Evolutionary conservation across 495 filamentous ascomycete species (phyloP).

Genomic region (Darksidea phi): DNA sequence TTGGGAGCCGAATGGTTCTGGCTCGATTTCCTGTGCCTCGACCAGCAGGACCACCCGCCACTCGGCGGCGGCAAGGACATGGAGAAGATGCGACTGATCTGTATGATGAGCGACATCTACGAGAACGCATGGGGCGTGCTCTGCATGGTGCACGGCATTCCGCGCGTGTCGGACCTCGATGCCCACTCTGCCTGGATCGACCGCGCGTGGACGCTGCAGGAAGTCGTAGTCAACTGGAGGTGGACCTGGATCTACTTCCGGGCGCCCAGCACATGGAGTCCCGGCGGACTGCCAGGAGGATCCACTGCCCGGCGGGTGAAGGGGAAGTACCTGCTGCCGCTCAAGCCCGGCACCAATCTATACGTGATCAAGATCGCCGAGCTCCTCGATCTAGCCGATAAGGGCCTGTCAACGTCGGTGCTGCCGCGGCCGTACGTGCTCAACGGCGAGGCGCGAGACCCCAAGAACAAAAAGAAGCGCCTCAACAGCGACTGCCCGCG

Average conservation of each 20-base stretch:
- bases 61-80: constrained; percentile 1
- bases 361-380: neutral
- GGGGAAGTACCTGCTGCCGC: constrained; percentile 1
- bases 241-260: constrained; percentile 4
- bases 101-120: constrained; percentile 6
- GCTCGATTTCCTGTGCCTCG: constrained; percentile 9
- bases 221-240: constrained; percentile 3
- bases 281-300: constrained; percentile 1
- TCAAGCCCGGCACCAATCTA: neutral
- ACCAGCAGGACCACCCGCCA: constrained; percentile 2
- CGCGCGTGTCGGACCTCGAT: neutral
- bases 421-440: neutral
- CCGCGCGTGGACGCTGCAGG: constrained; percentile 8
- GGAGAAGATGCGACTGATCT: neutral
- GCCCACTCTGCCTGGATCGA: too few relatives aligned
- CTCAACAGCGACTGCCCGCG: constrained; percentile 2
- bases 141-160: constrained; percentile 6
- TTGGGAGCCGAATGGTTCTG: constrained; percentile 3
- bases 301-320: neutral
- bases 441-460: neutral
- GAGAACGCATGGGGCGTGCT: constrained; percentile 5
- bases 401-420: too few relatives aligned
- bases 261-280: constrained; percentile 1
- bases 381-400: neutral
- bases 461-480: neutral